Evolutionary conservation across 129 eudicot species (phyloP), one percentile per base, ranked within the genome.

Genomic region (Centella asiatica): DNA sequence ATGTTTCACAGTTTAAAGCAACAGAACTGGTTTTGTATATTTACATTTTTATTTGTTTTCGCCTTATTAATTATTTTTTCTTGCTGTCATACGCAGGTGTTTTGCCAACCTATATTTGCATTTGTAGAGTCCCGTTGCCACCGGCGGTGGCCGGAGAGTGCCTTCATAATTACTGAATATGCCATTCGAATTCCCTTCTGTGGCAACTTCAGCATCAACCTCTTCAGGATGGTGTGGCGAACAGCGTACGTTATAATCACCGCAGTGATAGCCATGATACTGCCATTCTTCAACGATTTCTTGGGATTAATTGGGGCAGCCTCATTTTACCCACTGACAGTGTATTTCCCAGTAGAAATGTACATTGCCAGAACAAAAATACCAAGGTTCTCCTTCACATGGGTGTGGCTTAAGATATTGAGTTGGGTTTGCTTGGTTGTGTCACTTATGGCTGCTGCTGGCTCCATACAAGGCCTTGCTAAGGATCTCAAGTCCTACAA

Each of bases 311-410:
- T 90, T 0, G 97, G 97, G 26, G 95, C 97, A 0, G 81, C 80
- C 6, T 72, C 92, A 0, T 90, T 90, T 59, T 90, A 84, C 62
- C 97, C 97, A 0, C 47, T 89, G 55, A 89, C 97, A 0, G 95
- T 89, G 10, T 89, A 85, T 45, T 89, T 89, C 60, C 97, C 97
- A 0, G 67, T 89, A 12, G 95, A 90, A 74, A 83, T 90, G 88
- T 85, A 90, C 78, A 83, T 90, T 29, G 88, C 80, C 0, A 86
- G 80, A 56, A 70, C 83, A 14, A 80, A 80, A 47, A 80, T 92
- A 48, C 90, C 88, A 6, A 92, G 74, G 81, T 86, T 42, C 62
- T 84, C 95, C 0, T 73, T 69, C 66, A 84, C 72, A 17, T 90
- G 95, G 95, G 56, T 77, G 10, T 84, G 94, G 83, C 81, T 90